Percentiles rank a stretch among this genome's conserved stretches.
Evolutionary conservation across 345 rosid genomes (phyloP).

Genomic region (Abelmoschus esculentus): DNA sequence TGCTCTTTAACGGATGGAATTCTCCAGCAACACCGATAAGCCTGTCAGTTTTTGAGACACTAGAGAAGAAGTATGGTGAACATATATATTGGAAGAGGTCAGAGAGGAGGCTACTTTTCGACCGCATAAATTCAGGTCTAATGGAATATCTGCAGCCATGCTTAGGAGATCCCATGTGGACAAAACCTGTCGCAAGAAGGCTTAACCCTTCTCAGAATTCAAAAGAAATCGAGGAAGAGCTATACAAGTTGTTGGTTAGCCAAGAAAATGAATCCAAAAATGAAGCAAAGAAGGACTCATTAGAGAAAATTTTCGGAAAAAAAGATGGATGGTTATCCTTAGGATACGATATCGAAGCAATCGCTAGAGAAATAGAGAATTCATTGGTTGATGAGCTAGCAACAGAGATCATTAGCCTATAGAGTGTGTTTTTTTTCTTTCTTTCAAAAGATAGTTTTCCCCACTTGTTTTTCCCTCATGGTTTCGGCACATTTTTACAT

Average conservation of each 20-base stretch:
- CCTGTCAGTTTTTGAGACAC: slow-evolving; percentile 40
- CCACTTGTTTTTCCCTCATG: not conserved
- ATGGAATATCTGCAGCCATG: slow-evolving; percentile 38
- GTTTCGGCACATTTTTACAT: slow-evolving; percentile 10
- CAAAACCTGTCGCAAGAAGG: slow-evolving; percentile 43
- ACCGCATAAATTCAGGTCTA: slow-evolving; percentile 49
- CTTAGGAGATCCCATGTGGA: slow-evolving; percentile 29
- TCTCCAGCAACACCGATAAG: slow-evolving; percentile 30
- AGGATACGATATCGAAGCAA: slow-evolving; percentile 44
- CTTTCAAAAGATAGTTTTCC: slow-evolving; percentile 7
- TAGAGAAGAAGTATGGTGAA: slow-evolving; percentile 72
- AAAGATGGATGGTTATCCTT: slow-evolving; percentile 51
- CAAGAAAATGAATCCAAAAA: slow-evolving; percentile 42
- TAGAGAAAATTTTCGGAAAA: slow-evolving; percentile 28
- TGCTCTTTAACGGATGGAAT: slow-evolving; percentile 16
- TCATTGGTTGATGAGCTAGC: slow-evolving; percentile 61
- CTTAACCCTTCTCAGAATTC: slow-evolving; percentile 19
- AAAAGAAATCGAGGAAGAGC: slow-evolving; percentile 39
- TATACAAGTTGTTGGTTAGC: slow-evolving; percentile 36
- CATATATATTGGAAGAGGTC: slow-evolving; percentile 61
- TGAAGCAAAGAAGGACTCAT: slow-evolving; percentile 29
- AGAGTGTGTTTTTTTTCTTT: slow-evolving; percentile 13
- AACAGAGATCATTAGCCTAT: slow-evolving; percentile 41
- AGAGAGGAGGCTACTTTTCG: slow-evolving; percentile 65
- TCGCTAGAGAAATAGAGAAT: slow-evolving; percentile 57